These are phyloP conservation scores for Leccinum subrobustum DNA, from an alignment of 1,284 basidiomycete genomes.

Conservation along the genomic window DNA sequence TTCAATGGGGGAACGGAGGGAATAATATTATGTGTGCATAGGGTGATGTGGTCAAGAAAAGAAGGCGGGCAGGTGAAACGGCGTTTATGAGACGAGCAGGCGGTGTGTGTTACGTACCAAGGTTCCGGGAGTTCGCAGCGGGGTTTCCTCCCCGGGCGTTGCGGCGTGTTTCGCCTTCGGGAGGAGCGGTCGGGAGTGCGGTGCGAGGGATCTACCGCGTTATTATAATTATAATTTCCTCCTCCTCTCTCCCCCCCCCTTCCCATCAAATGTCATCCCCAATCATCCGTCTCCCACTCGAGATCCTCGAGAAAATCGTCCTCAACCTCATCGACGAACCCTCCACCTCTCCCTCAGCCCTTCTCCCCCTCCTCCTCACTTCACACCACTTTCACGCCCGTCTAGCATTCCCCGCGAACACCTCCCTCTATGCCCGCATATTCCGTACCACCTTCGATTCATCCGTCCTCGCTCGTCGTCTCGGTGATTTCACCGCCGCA, in stretches of 20 bases:
- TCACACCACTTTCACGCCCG: conserved; percentile 3
- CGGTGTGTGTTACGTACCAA: not conserved
- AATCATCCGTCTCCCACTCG: conserved; percentile 47
- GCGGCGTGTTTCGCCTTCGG: conserved; percentile 29
- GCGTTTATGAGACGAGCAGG: conserved; percentile 19
- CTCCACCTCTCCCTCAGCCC: conserved; percentile 38
- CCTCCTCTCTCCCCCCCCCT: not conserved
- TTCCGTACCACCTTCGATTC: conserved; percentile 63
- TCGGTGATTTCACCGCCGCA: conserved; percentile 40
- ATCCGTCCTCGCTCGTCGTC: conserved; percentile 42
- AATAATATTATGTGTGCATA: not conserved
- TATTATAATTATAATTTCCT: conserved; percentile 8
- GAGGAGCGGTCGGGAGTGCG: conserved; percentile 4
- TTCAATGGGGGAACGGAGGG: not conserved
- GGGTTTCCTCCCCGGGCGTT: not conserved
- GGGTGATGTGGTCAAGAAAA: not conserved
- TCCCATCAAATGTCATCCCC: conserved; percentile 15
- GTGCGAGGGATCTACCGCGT: conserved; percentile 13
- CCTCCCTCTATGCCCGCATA: conserved; percentile 55
- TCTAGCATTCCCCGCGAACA: conserved; percentile 39
- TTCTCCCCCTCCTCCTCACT: no score
- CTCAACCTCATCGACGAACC: conserved; percentile 43
- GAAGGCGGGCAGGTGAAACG: conserved; percentile 20
- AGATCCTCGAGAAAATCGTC: conserved; percentile 59
- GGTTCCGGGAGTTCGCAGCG: not conserved